Evolutionary conservation across 768 basidiomycete species (phyloP).

Genomic region (Amanita phalloides): DNA sequence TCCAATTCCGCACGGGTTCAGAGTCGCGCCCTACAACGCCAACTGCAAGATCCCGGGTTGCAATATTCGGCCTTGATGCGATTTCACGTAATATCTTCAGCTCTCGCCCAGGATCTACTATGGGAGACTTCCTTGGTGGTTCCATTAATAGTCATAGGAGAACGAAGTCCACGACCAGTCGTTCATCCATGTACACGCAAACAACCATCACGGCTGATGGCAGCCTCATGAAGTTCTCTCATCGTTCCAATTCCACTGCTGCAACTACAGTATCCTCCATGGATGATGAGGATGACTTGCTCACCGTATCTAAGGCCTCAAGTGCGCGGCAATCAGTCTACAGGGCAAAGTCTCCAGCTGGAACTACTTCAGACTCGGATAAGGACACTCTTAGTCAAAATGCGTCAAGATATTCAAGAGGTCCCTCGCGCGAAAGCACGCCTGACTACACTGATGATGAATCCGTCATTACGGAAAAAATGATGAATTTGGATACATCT

Average conservation of each 20-base stretch:
- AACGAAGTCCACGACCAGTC: conserved; percentile 58
- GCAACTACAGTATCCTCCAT: conserved; percentile 50
- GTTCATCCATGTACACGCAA: conserved; percentile 63
- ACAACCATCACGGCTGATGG: conserved; percentile 60
- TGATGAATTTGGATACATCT: conserved; percentile 44
- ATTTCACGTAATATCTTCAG: conserved; percentile 86
- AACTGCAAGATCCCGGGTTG: conserved; percentile 64
- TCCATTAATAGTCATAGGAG: conserved; percentile 61
- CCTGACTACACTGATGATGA: conserved; percentile 37
- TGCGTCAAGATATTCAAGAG: conserved; percentile 18
- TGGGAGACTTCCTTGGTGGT: conserved; percentile 68
- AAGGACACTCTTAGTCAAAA: conserved; percentile 33
- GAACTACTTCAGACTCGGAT: conserved; percentile 34
- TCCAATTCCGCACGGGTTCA: conserved; percentile 71
- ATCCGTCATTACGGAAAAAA: conserved; percentile 22
- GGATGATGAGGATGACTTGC: conserved; percentile 56
- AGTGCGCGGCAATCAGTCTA: conserved; percentile 35
- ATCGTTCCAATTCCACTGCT: conserved; percentile 57
- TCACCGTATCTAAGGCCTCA: conserved; percentile 28
- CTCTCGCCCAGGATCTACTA: conserved; percentile 51
- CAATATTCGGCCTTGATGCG: conserved; percentile 84
- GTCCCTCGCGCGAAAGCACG: conserved; percentile 29
- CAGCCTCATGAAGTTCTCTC: conserved; percentile 62
- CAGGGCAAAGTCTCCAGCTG: conserved; percentile 31
- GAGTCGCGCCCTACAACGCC: conserved; percentile 81